These are phyloP conservation scores for Monosporozyma aquatica DNA, from an alignment of 805 yeast species.

Conservation along the genomic window DNA sequence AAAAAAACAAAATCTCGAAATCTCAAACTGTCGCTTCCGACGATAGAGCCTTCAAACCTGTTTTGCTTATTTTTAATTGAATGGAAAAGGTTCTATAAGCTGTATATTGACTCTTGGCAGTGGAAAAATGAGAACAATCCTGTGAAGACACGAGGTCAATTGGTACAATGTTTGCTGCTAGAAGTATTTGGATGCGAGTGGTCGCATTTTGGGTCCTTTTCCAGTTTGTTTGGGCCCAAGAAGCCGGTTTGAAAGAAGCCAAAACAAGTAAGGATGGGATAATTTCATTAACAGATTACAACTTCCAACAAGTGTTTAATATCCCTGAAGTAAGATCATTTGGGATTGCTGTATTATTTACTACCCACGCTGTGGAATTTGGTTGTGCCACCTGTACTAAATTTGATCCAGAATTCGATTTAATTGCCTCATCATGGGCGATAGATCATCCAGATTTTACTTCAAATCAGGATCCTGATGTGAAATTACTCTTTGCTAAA, in stretches of 20 bases:
- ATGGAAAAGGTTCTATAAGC: neutral
- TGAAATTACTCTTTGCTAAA: constrained; percentile 51
- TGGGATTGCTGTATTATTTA: constrained; percentile 57
- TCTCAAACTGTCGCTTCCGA: neutral
- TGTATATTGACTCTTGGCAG: neutral
- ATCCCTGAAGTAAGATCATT: constrained; percentile 52
- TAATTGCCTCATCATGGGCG: constrained; percentile 56
- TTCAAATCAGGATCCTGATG: constrained; percentile 11
- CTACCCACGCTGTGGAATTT: constrained; percentile 65
- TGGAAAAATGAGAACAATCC: no score
- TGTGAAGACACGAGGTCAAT: no score
- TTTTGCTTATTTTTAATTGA: no score
- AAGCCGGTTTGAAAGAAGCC: constrained; percentile 21
- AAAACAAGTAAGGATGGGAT: constrained; percentile 29
- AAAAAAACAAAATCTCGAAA: no score
- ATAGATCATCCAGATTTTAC: constrained; percentile 47
- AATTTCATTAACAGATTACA: constrained; percentile 48
- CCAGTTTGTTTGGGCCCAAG: constrained; percentile 3
- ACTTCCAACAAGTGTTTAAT: constrained; percentile 44
- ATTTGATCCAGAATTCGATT: constrained; percentile 54
- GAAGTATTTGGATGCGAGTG: no score
- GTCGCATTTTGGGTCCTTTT: constrained; percentile 4
- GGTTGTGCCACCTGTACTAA: constrained; percentile 70
- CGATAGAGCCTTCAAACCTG: neutral
- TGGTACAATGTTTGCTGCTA: neutral